Percentiles rank a stretch among this genome's conserved stretches.
These are phyloP conservation scores for Spathaspora hagerdaliae DNA, from an alignment of 805 yeast genomes.

Conservation along the genomic window DNA sequence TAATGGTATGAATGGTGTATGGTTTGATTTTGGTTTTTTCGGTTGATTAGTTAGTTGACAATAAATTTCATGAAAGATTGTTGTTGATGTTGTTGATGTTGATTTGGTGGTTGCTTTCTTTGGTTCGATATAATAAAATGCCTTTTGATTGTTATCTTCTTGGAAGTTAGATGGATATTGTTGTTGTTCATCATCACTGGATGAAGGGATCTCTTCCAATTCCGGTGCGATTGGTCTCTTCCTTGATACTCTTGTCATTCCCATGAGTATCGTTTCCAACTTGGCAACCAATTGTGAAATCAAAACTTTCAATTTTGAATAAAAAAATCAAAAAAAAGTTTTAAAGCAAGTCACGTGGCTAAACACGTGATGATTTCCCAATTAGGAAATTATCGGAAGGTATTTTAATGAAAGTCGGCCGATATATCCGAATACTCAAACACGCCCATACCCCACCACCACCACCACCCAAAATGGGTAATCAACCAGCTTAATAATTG, in stretches of 20 bases:
- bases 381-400: no score
- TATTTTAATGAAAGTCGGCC: no score
- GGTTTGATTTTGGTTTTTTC: neutral
- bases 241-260: neutral
- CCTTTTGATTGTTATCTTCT: constrained; percentile 22
- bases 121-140: constrained; percentile 28
- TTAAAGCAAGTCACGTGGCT: no score
- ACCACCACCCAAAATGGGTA: no score
- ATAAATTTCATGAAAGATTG: neutral
- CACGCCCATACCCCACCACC: no score
- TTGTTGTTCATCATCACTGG: neutral
- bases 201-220: neutral
- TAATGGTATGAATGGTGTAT: constrained; percentile 21
- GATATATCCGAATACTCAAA: no score
- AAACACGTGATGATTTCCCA: no score
- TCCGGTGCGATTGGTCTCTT: neutral
- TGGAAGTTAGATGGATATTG: neutral
- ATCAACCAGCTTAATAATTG: no score
- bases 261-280: no score
- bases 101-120: neutral
- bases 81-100: neutral
- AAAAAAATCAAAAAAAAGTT: no score
- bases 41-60: constrained; percentile 2
- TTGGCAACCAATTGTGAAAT: no score
- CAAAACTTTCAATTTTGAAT: no score